Evolutionary conservation across 495 filamentous ascomycete species (phyloP), one percentile per base, ranked within the genome.

Genomic region (Aspergillus kassunensis): DNA sequence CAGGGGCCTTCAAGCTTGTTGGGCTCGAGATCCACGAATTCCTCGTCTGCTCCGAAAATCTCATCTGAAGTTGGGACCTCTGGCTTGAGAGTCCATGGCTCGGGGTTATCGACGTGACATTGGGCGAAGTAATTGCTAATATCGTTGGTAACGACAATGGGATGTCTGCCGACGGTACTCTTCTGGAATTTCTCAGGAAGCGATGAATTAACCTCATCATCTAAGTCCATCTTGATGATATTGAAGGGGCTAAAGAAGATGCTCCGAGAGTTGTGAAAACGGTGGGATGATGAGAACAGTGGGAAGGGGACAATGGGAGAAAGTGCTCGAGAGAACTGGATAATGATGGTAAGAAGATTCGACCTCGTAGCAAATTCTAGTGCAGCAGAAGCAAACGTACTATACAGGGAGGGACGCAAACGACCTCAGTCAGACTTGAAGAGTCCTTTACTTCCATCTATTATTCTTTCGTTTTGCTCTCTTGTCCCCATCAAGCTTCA

Each of bases 21-120:
- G 4, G 66, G 51, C 1, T 41, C 20, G 0, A 72, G 58, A 6
- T 74, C 48, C 1, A 70, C 63, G 8, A 58, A 54, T 0, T 67
- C 53, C 10, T 67, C 51, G 11, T 59, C 56, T 5, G 20, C 53
- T 7, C 66, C 69, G 37, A 74, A 54, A 24, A 82, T 70, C 53
- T 82, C 78, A 3, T 64, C 53, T 1, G 62, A 57, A 2, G 69
- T 62, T 13, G 79, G 79, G 33, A 79, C 31, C 37, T 79, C 79
- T 3, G 73, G 70, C 19, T 70, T 71, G 3, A 58, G 46, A 20
- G 59, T 57, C 77, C 77, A 80, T 36, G 55, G 45, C 16, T 70
- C 63, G 8, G 43, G 33, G 10, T 54, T 42, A 36, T 64, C 51
- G 9, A 21, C 11, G 9, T 40, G 35, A 1, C 30, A 25, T 1